phyloP scores from a whole-genome alignment of 2,329 filamentous ascomycete genomes.

The Alternaria sp. region DNA sequence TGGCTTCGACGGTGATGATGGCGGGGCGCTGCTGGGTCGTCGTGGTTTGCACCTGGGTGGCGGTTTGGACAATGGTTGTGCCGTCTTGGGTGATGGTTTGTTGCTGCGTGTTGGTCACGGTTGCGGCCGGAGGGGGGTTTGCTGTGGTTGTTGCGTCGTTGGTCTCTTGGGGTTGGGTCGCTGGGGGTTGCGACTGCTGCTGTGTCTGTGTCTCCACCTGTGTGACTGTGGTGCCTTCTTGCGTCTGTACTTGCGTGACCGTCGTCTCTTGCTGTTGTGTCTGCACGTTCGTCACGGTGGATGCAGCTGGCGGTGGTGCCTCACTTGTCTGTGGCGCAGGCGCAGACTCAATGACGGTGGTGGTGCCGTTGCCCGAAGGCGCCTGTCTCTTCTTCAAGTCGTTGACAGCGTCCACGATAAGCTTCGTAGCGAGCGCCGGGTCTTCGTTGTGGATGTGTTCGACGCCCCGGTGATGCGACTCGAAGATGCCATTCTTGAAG shows the following conservation, averaged over 20 bases:
- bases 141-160: neutral
- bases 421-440: conserved; percentile 67
- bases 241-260: neutral
- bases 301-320: conserved; percentile 10
- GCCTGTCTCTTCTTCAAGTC: conserved; percentile 56
- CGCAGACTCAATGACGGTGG: conserved; percentile 8
- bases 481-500: conserved; percentile 74
- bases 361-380: conserved; percentile 37
- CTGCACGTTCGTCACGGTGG: conserved; percentile 3
- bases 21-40: conserved; percentile 31
- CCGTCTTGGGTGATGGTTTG: neutral
- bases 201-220: neutral
- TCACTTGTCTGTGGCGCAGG: conserved; percentile 9
- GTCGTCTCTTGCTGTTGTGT: conserved; percentile 1
- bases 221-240: neutral
- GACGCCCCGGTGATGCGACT: conserved; percentile 69
- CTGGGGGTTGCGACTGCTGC: neutral
- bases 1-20: conserved; percentile 51
- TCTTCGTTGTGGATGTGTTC: conserved; percentile 70
- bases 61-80: neutral
- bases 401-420: conserved; percentile 70
- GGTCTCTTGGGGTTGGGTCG: too few relatives aligned
- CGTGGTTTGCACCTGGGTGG: conserved; percentile 1
- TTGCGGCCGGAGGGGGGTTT: conserved; percentile 8
- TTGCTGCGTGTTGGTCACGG: neutral